Conservation (phyloP, 2,329 filamentous ascomycete species). For the Verticillium tricorpus region DNA sequence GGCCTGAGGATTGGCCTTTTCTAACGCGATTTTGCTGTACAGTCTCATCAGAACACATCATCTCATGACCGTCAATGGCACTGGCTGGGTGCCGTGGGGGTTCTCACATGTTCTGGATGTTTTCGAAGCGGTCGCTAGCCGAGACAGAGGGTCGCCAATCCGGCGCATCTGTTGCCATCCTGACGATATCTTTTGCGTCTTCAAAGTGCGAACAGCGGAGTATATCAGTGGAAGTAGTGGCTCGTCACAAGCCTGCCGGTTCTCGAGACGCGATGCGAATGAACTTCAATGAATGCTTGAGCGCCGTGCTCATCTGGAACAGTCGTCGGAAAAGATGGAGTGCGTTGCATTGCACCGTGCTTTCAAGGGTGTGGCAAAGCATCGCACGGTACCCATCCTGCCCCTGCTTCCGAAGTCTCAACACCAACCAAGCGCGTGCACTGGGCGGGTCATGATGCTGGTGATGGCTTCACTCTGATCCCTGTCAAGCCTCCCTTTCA, state of each 20-base stretch:
- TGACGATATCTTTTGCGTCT: background rate
- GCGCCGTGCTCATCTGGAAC: no score
- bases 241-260: no score
- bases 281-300: no score
- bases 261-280: no score
- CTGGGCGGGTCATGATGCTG: background rate
- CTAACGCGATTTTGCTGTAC: constrained; percentile 8
- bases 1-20: constrained; percentile 4
- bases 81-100: no score
- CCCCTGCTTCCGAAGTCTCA: background rate
- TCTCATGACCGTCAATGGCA: background rate
- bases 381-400: background rate
- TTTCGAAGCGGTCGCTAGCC: constrained; percentile 57
- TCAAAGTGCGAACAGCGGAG: background rate
- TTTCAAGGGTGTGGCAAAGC: background rate
- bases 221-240: background rate
- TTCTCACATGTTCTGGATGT: constrained; percentile 58
- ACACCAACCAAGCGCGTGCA: background rate
- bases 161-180: constrained; percentile 10
- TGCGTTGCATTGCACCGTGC: background rate
- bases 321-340: no score
- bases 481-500: background rate
- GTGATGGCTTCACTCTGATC: background rate
- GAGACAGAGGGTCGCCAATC: constrained; percentile 49
- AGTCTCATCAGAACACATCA: background rate